A percentile compares a stretch with the other conserved stretches of the same genome.
Conservation (phyloP, 2,329 filamentous ascomycete species). For the Sclerotinia minor region DNA sequence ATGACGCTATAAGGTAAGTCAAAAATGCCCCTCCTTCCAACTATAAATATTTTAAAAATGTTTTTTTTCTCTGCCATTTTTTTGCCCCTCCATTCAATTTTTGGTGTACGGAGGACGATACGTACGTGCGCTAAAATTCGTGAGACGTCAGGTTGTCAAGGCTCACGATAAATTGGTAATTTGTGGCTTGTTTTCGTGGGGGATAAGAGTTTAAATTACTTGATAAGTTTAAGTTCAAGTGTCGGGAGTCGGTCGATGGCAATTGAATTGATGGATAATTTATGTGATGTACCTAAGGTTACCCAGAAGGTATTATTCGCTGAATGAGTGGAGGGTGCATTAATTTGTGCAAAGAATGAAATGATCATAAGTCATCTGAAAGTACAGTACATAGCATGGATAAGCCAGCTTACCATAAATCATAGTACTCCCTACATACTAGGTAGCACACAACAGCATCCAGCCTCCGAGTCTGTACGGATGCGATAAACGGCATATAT, state of each 20-base stretch:
- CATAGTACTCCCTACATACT: too few species aligned
- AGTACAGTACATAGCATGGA: neutral
- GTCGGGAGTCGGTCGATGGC: neutral
- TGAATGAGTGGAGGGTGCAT: too few species aligned
- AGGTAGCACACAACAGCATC: neutral
- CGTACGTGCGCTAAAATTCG: neutral
- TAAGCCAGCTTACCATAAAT: neutral
- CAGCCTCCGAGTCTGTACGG: neutral
- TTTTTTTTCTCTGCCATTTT: neutral
- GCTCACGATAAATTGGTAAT: neutral
- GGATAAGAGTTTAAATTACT: neutral
- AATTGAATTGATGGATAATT: neutral
- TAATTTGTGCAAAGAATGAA: too few species aligned
- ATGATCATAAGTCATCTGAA: slow-evolving; percentile 5
- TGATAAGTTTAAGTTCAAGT: too few species aligned
- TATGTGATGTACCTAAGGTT: too few species aligned
- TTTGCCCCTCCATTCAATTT: neutral
- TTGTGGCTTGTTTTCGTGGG: slow-evolving; percentile 8
- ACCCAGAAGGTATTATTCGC: too few species aligned
- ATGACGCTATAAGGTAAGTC: neutral
- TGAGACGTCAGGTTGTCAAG: neutral
- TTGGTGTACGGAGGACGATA: too few species aligned
- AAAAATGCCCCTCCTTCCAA: slow-evolving; percentile 12
- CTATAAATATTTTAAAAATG: neutral
- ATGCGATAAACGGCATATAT: neutral